A percentile compares a stretch with the other conserved stretches of the same genome.
Evolutionary conservation across 305 asterid species (phyloP).

Genomic region (Rubia tinctorum): DNA sequence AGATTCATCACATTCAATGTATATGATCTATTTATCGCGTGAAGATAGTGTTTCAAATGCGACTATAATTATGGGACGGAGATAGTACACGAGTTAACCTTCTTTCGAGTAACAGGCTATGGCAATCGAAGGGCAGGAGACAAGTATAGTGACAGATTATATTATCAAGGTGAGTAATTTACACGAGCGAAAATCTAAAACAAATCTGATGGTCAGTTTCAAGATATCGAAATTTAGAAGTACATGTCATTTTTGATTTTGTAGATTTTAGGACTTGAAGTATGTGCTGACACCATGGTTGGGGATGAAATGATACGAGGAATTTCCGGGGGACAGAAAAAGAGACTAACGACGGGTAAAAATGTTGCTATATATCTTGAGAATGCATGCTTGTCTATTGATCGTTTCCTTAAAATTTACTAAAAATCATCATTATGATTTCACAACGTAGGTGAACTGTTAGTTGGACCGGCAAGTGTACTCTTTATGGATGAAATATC

Average conservation of each 20-base stretch:
- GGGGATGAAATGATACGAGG: slow-evolving; percentile 57
- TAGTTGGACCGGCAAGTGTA: slow-evolving; percentile 59
- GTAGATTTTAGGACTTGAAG: slow-evolving; percentile 62
- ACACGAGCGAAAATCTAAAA: no score
- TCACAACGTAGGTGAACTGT: slow-evolving; percentile 43
- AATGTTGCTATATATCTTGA: neutral
- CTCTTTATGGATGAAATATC: slow-evolving; percentile 77
- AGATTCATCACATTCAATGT: neutral
- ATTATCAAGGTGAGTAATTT: slow-evolving; percentile 41
- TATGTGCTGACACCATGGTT: slow-evolving; percentile 55
- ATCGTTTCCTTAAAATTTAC: neutral
- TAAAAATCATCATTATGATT: neutral
- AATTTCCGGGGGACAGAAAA: slow-evolving; percentile 66
- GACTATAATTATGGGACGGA: neutral
- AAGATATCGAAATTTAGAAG: neutral
- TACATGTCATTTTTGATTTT: neutral
- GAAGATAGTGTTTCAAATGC: no score
- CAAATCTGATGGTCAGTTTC: neutral
- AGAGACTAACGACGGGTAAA: slow-evolving; percentile 64
- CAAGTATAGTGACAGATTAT: slow-evolving; percentile 48
- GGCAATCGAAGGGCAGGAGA: slow-evolving; percentile 44
- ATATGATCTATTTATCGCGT: neutral
- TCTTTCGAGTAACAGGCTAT: slow-evolving; percentile 34
- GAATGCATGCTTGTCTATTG: neutral
- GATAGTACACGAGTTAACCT: neutral